Conservation (phyloP, 805 yeast genomes). For the Naumovozyma dairenensis region DNA sequence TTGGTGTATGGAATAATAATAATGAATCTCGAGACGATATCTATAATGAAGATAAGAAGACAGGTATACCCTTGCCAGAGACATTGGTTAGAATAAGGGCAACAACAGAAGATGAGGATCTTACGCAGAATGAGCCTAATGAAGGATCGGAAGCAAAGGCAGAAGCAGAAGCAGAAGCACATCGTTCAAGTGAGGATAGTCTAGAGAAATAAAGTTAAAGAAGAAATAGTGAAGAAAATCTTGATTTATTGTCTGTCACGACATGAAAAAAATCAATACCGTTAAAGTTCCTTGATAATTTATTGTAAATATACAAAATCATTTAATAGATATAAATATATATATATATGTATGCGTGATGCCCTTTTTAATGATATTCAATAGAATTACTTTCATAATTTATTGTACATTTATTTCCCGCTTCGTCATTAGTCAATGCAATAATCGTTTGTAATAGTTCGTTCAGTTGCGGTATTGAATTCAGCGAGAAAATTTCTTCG, state of each 20-base stretch:
- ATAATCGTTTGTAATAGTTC: slow-evolving; percentile 28
- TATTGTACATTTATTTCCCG: slow-evolving; percentile 29
- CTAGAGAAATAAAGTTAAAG: too few species aligned
- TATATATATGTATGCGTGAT: too few species aligned
- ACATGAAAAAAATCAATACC: too few species aligned
- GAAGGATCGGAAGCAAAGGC: neutral
- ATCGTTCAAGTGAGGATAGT: neutral
- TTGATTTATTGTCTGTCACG: too few species aligned
- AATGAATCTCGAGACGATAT: slow-evolving; percentile 16
- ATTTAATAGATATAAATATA: too few species aligned
- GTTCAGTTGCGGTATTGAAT: slow-evolving; percentile 13
- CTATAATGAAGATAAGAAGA: slow-evolving; percentile 24
- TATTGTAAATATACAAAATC: too few species aligned
- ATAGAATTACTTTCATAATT: slow-evolving; percentile 31
- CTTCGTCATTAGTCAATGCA: slow-evolving; percentile 30
- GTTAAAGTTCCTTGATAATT: too few species aligned
- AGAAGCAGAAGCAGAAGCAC: neutral
- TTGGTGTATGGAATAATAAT: slow-evolving; percentile 26
- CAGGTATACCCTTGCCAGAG: slow-evolving; percentile 48
- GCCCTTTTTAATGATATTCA: too few species aligned
- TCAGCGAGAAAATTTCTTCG: slow-evolving; percentile 12
- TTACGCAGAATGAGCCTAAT: neutral
- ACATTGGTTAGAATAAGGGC: slow-evolving; percentile 50
- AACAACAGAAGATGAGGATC: slow-evolving; percentile 32
- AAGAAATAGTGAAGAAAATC: too few species aligned